Evolutionary conservation across 2,329 filamentous ascomycete genomes (phyloP), one percentile per base, ranked within the genome.

Genomic region (Daldinia sp.): DNA sequence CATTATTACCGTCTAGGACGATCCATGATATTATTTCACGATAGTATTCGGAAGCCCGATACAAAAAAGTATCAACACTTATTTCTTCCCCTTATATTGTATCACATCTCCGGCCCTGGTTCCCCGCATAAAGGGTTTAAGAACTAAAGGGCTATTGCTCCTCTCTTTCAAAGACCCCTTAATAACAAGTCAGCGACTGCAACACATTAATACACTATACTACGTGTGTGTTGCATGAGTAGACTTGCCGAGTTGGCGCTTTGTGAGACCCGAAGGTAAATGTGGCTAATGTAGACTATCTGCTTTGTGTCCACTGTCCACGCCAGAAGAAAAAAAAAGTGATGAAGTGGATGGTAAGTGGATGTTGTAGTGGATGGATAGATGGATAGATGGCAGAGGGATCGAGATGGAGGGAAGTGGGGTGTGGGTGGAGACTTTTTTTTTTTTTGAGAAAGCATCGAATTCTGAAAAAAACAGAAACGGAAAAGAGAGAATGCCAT

Each of bases 381-480:
- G 35, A 39, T 39, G 17, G 21, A n/a, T 9, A 35, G 13, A n/a
- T n/a, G n/a, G n/a, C 71, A 51, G 65, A 62, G 56, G 59, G 69
- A 74, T 75, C 71, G 66, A 70, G 71, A 73, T 73, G 64, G 39
- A 34, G 57, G 68, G 45, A 5, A 30, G 45, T 29, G 45, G 17
- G 21, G 34, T 45, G 52, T 57, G 58, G 41, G 55, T 66, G 58
- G 55, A 37, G 51, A 61, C 50, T 17, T n/a, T n/a, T n/a, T n/a
- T n/a, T n/a, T n/a, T n/a, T n/a, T n/a, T n/a, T 4, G 2, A 8
- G 5, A n/a, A 45, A 67, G 60, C 54, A 73, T 73, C 69, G 70
- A 71, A 73, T 73, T 74, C 65, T 73, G 63, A 58, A 63, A 70
- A 68, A 68, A 45, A 51, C 66, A 66, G 63, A 62, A 70, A 72